A percentile compares a stretch with the other conserved stretches of the same genome.
Evolutionary conservation across 805 yeast genomes (phyloP).

Genomic region (Candida montana): DNA sequence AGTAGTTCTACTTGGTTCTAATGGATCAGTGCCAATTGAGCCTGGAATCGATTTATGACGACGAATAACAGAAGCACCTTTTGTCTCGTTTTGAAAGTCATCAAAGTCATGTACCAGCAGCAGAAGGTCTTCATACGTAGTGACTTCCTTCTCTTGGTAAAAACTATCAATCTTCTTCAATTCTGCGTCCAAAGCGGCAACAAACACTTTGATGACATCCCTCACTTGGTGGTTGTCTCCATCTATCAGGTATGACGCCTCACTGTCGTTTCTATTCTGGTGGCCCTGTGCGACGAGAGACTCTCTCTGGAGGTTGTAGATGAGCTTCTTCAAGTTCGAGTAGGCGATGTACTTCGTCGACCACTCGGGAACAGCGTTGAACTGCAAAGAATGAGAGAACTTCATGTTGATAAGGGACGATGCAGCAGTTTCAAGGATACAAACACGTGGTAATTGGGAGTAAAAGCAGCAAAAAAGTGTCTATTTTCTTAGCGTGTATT

Average conservation of each 20-base stretch:
- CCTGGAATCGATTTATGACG: constrained; percentile 18
- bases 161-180: constrained; percentile 70
- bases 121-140: constrained; percentile 46
- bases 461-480: too few relatives aligned
- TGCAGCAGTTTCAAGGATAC: neutral
- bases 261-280: constrained; percentile 18
- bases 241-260: constrained; percentile 26
- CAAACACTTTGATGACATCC: constrained; percentile 56
- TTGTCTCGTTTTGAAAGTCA: constrained; percentile 42
- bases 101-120: constrained; percentile 56
- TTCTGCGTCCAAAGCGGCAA: constrained; percentile 72
- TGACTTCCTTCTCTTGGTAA: constrained; percentile 61
- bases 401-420: constrained; percentile 49
- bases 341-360: constrained; percentile 87
- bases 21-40: neutral
- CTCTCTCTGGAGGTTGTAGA: constrained; percentile 77
- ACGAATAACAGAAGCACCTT: constrained; percentile 8
- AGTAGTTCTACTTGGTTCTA: too few relatives aligned
- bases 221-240: constrained; percentile 27
- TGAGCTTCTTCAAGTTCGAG: constrained; percentile 77
- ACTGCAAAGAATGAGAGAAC: constrained; percentile 90
- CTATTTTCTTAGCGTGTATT: too few relatives aligned
- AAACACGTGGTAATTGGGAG: too few relatives aligned
- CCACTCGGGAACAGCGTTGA: constrained; percentile 99
- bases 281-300: constrained; percentile 16